These are phyloP conservation scores for Aspergillus pseudonomiae DNA, from an alignment of 2,329 filamentous ascomycete species.

Conservation along the genomic window DNA sequence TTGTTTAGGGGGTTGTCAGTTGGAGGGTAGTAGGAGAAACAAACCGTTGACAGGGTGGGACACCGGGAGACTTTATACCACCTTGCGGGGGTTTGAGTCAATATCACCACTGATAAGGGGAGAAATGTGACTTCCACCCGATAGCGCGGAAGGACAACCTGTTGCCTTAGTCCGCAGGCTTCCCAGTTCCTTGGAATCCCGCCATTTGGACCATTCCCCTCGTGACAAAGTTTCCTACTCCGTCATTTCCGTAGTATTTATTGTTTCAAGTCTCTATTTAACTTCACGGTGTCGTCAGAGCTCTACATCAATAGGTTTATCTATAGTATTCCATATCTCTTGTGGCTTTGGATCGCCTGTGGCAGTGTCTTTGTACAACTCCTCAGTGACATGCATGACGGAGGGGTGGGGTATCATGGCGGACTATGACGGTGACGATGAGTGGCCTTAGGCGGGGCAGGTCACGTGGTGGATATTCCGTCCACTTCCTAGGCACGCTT, in stretches of 20 bases:
- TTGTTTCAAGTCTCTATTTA: not conserved
- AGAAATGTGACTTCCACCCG: not conserved
- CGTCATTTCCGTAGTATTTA: conserved; percentile 4
- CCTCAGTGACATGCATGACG: conserved; percentile 3
- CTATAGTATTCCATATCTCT: not conserved
- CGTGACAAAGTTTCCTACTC: conserved; percentile 4
- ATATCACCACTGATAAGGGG: conserved; percentile 15
- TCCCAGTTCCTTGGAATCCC: conserved; percentile 3
- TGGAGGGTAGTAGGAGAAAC: conserved; percentile 1
- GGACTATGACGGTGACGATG: not conserved
- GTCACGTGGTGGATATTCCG: conserved; percentile 4
- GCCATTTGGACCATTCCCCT: conserved; percentile 1
- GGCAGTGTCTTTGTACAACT: conserved; percentile 2
- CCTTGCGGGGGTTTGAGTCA: conserved; percentile 13
- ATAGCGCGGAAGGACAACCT: conserved; percentile 1
- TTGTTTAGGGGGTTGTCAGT: not conserved
- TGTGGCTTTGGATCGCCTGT: not conserved
- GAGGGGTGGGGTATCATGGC: conserved; percentile 5
- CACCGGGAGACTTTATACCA: conserved; percentile 15
- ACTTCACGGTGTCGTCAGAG: not conserved
- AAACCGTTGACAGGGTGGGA: conserved; percentile 11
- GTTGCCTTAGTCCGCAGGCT: conserved; percentile 6
- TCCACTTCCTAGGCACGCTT: not conserved
- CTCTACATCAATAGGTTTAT: not conserved
- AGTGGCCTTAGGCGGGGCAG: conserved; percentile 3